Evolutionary conservation across 208 protist genomes (phyloP).

Genomic region (Angomonas ambiguus): DNA sequence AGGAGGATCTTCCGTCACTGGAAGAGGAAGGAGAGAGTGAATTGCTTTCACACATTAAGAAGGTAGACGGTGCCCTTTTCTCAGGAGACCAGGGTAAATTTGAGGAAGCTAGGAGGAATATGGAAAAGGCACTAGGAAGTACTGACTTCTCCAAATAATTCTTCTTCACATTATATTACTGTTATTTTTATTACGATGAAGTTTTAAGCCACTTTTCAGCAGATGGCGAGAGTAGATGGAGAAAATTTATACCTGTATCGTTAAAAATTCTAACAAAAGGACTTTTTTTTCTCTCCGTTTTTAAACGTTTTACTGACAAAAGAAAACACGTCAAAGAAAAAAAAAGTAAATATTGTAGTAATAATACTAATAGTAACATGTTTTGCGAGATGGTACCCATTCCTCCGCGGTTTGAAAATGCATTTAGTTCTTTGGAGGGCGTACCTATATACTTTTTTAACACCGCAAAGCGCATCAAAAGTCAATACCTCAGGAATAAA

Average conservation of each 20-base stretch:
- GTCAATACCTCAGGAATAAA: conserved; percentile 4
- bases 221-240: too few species aligned
- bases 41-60: conserved; percentile 43
- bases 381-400: not conserved
- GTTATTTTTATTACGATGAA: not conserved
- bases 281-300: conserved; percentile 2
- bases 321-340: not conserved
- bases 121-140: conserved; percentile 38
- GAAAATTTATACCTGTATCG: too few species aligned
- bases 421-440: not conserved
- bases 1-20: conserved; percentile 55
- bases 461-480: not conserved
- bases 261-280: too few species aligned
- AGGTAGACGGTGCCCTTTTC: conserved; percentile 69
- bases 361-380: not conserved
- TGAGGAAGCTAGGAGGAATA: conserved; percentile 39
- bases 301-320: not conserved
- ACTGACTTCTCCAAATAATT: not conserved
- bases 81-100: conserved; percentile 57
- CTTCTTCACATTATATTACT: not conserved
- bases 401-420: not conserved
- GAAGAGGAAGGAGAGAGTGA: conserved; percentile 14
- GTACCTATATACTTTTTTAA: conserved; percentile 3
- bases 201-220: too few species aligned
- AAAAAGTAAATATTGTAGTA: too few species aligned